Conservation (phyloP, 2,329 filamentous ascomycete species). For the Cercospora nicotianae region DNA sequence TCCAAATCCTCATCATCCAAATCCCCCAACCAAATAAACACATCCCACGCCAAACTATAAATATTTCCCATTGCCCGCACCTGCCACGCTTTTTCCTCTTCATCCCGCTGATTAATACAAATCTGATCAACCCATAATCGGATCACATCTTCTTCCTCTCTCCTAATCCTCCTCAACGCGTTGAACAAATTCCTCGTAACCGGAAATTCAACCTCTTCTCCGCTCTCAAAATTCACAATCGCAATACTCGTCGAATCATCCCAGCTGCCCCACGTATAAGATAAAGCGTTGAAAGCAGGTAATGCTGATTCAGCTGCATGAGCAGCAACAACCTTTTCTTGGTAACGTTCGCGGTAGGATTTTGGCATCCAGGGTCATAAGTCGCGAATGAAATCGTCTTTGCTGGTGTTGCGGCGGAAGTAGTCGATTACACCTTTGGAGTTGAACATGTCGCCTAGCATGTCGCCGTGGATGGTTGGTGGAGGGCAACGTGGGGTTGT, state of each 20-base stretch:
- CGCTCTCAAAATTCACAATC: neutral
- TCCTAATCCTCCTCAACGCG: neutral
- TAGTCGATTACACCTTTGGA: neutral
- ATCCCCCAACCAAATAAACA: constrained; percentile 12
- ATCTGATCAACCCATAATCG: constrained; percentile 6
- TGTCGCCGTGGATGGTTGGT: neutral
- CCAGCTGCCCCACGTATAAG: constrained; percentile 6
- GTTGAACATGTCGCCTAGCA: neutral
- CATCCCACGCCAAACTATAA: constrained; percentile 2
- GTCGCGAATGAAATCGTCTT: neutral
- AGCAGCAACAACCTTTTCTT: neutral
- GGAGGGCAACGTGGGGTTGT: neutral
- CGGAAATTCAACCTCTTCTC: neutral
- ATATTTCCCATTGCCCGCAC: constrained; percentile 1
- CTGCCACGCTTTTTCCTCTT: neutral
- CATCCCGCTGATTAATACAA: constrained; percentile 5
- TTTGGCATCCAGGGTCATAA: neutral
- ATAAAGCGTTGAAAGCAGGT: neutral
- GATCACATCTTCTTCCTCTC: neutral
- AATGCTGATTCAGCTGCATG: neutral
- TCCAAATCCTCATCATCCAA: constrained; percentile 2
- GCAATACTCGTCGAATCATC: neutral
- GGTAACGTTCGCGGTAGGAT: neutral
- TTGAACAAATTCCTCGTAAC: neutral
- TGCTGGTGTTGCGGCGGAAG: constrained; percentile 5